These are phyloP conservation scores for Domatiomyces globalis DNA, from an alignment of 2,329 filamentous ascomycete genomes.

Conservation along the genomic window DNA sequence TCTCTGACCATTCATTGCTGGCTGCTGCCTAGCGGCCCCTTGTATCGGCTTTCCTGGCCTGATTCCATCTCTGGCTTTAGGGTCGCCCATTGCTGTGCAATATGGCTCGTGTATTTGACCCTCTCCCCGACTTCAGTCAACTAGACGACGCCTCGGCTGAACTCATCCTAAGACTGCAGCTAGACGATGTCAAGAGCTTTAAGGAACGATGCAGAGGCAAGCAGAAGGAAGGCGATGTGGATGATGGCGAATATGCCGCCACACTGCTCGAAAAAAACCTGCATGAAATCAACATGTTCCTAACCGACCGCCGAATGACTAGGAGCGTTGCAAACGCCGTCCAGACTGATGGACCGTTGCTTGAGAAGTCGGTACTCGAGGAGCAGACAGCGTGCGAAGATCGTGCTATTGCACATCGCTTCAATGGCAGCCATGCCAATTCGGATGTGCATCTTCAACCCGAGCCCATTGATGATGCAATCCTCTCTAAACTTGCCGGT, in stretches of 20 bases:
- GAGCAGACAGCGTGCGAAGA: constrained; percentile 6
- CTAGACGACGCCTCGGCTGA: constrained; percentile 9
- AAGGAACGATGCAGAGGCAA: constrained; percentile 10
- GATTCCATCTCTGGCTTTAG: neutral
- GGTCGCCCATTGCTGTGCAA: neutral
- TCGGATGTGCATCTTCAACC: constrained; percentile 2
- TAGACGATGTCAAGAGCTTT: constrained; percentile 12
- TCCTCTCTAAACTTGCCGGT: constrained; percentile 3
- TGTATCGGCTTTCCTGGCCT: too few relatives aligned
- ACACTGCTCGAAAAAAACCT: constrained; percentile 12
- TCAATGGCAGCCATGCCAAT: neutral
- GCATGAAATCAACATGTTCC: constrained; percentile 4
- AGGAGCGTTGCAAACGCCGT: constrained; percentile 18
- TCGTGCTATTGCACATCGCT: constrained; percentile 1
- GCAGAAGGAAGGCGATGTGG: constrained; percentile 7
- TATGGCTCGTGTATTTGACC: neutral
- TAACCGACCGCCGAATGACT: constrained; percentile 16
- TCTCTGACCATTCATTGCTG: neutral
- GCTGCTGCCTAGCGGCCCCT: neutral
- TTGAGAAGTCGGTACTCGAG: constrained; percentile 1
- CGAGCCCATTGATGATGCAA: neutral
- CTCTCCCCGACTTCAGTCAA: neutral
- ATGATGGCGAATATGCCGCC: constrained; percentile 7
- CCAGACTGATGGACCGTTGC: constrained; percentile 3
- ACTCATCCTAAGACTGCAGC: constrained; percentile 14